phyloP scores from a whole-genome alignment of 2,329 filamentous ascomycete species.

The Neurospora crassa region DNA sequence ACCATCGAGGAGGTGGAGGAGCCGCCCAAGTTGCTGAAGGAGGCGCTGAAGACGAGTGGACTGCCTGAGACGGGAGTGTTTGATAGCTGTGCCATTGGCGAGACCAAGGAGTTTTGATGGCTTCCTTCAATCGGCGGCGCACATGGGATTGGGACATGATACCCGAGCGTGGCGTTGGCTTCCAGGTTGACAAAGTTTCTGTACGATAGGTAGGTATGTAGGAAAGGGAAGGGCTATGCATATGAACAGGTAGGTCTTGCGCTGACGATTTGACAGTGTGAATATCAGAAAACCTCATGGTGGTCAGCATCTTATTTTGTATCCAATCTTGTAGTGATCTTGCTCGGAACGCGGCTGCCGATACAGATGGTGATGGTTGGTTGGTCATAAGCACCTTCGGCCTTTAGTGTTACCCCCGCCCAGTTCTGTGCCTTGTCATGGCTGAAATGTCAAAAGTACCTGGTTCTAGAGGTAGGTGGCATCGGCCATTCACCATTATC shows the following conservation, averaged over 20 bases:
- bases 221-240: not conserved
- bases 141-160: not conserved
- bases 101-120: conserved; percentile 63
- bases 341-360: not conserved
- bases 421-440: not conserved
- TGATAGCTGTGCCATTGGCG: conserved; percentile 76
- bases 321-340: not conserved
- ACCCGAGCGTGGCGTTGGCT: not conserved
- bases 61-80: conserved; percentile 65
- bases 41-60: conserved; percentile 59
- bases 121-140: not conserved
- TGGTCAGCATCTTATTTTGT: not conserved
- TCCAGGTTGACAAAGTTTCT: not conserved
- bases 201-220: not conserved
- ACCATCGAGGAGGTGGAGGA: conserved; percentile 80
- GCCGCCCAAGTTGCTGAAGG: conserved; percentile 62
- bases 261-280: not conserved
- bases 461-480: not conserved
- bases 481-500: not conserved
- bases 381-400: not conserved
- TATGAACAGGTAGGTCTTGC: not conserved
- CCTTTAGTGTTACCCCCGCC: not conserved
- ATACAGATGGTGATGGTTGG: not conserved
- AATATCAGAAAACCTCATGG: not conserved
- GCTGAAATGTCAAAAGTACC: not conserved